phyloP scores from a whole-genome alignment of 2,329 filamentous ascomycete species.

The Bipolaris oryzae region DNA sequence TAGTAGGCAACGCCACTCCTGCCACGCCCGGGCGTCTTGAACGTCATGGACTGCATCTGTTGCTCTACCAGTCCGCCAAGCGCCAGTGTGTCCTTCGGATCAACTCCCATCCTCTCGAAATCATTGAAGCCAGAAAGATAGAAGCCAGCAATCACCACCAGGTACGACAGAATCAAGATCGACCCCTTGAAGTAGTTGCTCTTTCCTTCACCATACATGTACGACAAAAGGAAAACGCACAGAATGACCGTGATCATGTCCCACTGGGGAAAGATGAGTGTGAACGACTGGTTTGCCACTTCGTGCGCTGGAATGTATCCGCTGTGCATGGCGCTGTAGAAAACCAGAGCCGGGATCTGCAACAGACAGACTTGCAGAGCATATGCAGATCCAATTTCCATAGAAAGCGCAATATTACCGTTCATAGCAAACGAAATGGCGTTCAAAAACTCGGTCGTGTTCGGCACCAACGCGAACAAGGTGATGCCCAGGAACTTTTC shows the following conservation, averaged over 20 bases:
- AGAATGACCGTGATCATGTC: constrained; percentile 97
- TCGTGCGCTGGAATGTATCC: constrained; percentile 61
- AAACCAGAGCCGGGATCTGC: constrained; percentile 89
- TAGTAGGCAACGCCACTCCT: constrained; percentile 36
- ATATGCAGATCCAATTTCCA: constrained; percentile 98
- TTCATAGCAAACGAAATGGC: constrained; percentile 99
- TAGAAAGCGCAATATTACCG: constrained; percentile 95
- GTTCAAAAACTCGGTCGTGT: constrained; percentile 98
- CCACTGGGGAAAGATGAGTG: constrained; percentile 96
- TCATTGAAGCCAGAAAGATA: constrained; percentile 76
- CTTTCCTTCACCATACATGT: constrained; percentile 98
- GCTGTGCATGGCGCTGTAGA: constrained; percentile 82
- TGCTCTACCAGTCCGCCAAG: constrained; percentile 38
- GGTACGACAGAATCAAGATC: constrained; percentile 88
- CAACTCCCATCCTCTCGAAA: constrained; percentile 50
- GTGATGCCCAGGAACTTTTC: constrained; percentile 98
- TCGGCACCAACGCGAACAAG: constrained; percentile 93
- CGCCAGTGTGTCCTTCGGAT: constrained; percentile 45
- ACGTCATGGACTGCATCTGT: constrained; percentile 42
- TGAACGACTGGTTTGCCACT: constrained; percentile 70
- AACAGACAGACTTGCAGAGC: constrained; percentile 94
- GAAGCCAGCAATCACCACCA: constrained; percentile 91
- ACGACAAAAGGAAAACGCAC: constrained; percentile 93
- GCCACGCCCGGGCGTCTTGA: constrained; percentile 39
- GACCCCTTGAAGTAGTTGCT: constrained; percentile 99